Conservation (phyloP, 2,329 filamentous ascomycete genomes). For the Hypoxylon sp. region DNA sequence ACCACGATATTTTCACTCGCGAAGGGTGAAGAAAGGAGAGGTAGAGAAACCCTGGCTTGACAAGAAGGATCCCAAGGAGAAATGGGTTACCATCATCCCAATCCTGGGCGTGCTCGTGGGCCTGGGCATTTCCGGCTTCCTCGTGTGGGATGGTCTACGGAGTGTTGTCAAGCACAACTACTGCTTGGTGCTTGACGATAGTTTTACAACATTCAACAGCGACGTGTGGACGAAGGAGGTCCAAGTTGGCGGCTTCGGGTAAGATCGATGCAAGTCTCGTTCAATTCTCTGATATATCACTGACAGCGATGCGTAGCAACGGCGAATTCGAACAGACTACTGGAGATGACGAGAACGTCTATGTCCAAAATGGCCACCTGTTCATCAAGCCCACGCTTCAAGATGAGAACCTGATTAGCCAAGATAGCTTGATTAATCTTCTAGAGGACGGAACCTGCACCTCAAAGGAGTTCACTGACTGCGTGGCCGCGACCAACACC, state of each 20-base stretch:
- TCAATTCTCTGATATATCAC: not conserved
- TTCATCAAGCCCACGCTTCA: conserved; percentile 81
- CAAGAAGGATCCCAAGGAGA: conserved; percentile 79
- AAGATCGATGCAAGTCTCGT: conserved; percentile 43
- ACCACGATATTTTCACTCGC: conserved; percentile 74
- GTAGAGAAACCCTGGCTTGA: conserved; percentile 79
- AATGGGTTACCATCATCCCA: conserved; percentile 85
- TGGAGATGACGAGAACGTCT: conserved; percentile 75
- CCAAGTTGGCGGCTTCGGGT: conserved; percentile 79
- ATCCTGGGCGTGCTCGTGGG: conserved; percentile 75
- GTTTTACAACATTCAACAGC: conserved; percentile 66
- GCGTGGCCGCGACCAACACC: conserved; percentile 75
- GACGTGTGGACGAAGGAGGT: conserved; percentile 78
- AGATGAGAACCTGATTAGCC: conserved; percentile 69
- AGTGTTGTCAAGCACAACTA: conserved; percentile 79
- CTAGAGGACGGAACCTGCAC: conserved; percentile 72
- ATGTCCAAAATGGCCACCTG: conserved; percentile 71
- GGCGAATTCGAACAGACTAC: conserved; percentile 85
- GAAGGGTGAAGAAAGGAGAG: conserved; percentile 74
- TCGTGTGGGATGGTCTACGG: conserved; percentile 77
- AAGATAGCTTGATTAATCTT: conserved; percentile 74
- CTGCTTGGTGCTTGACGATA: conserved; percentile 71
- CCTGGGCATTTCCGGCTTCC: conserved; percentile 70
- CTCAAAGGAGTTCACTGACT: conserved; percentile 64
- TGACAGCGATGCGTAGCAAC: conserved; percentile 60